Percentiles rank a stretch among this genome's conserved stretches.
Conservation (phyloP, 768 basidiomycete genomes). For the Rhodotorula diobovata region DNA sequence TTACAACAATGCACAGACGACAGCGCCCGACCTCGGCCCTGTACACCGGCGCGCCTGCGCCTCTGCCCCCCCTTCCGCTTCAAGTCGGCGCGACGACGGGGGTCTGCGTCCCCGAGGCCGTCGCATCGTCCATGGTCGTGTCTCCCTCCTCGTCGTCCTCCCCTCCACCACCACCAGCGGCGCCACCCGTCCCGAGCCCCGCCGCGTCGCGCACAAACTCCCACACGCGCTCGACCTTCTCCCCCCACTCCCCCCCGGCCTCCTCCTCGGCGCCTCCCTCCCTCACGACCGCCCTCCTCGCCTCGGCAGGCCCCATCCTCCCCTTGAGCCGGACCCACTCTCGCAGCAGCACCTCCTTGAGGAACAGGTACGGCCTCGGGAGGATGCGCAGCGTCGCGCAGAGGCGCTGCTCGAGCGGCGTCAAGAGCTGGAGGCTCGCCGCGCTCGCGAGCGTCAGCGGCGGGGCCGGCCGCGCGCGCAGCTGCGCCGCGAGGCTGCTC, state of each 20-base stretch:
- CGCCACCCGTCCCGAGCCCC: constrained; percentile 33
- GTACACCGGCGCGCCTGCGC: too few species aligned
- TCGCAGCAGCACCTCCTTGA: constrained; percentile 89
- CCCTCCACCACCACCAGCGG: background rate
- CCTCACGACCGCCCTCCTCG: constrained; percentile 51
- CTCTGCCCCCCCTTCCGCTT: too few species aligned
- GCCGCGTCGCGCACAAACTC: constrained; percentile 55
- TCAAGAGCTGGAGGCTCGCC: constrained; percentile 81
- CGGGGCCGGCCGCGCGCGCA: constrained; percentile 5
- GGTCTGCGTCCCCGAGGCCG: background rate
- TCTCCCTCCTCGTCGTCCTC: background rate
- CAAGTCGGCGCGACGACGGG: too few species aligned
- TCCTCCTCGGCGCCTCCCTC: constrained; percentile 44
- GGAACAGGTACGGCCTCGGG: constrained; percentile 88
- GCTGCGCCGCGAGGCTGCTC: background rate
- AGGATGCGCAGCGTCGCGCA: constrained; percentile 85
- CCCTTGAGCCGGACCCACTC: constrained; percentile 86
- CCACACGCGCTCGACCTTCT: constrained; percentile 53
- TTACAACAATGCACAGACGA: too few species aligned
- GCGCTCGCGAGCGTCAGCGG: constrained; percentile 85
- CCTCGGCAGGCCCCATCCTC: constrained; percentile 90
- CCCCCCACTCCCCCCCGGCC: constrained; percentile 48
- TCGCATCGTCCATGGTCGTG: background rate
- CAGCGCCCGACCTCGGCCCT: too few species aligned
- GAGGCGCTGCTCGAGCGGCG: constrained; percentile 76